A percentile compares a stretch with the other conserved stretches of the same genome.
Conservation (phyloP, 345 rosid species). For the Gossypium sturtianum region DNA sequence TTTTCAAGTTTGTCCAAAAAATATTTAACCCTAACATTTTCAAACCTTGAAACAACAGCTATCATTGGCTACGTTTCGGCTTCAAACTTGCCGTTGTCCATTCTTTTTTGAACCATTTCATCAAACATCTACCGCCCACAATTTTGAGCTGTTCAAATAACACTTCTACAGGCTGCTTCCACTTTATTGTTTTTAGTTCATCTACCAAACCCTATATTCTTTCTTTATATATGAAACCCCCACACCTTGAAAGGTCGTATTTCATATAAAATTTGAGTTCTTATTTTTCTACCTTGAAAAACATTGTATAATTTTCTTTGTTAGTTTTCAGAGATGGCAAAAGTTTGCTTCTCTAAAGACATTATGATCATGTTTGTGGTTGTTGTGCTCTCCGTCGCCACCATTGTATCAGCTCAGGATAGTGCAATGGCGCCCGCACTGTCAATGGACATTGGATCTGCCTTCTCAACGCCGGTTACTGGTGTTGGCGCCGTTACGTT, state of each 20-base stretch:
- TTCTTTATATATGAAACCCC: not conserved
- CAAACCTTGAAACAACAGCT: not conserved
- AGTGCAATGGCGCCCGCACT: slow-evolving; percentile 25
- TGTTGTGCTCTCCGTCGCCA: not conserved
- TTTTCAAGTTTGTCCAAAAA: no score
- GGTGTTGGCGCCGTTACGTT: slow-evolving; percentile 5
- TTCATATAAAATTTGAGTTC: not conserved
- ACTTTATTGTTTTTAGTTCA: no score
- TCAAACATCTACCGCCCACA: not conserved
- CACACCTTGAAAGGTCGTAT: not conserved
- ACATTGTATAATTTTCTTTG: not conserved
- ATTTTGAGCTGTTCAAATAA: not conserved
- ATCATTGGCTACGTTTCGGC: not conserved
- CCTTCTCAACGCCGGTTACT: slow-evolving; percentile 22
- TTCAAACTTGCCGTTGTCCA: no score
- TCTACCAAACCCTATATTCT: not conserved
- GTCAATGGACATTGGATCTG: slow-evolving; percentile 25
- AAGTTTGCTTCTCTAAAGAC: slow-evolving; percentile 18
- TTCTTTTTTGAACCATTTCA: not conserved
- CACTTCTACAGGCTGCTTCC: not conserved
- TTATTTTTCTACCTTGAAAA: not conserved
- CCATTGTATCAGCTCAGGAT: slow-evolving; percentile 26
- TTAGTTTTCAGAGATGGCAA: slow-evolving; percentile 17
- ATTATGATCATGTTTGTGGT: slow-evolving; percentile 7
- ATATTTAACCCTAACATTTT: no score